Evolutionary conservation across 805 yeast species (phyloP).

Genomic region (Metschnikowia lochheadii): DNA sequence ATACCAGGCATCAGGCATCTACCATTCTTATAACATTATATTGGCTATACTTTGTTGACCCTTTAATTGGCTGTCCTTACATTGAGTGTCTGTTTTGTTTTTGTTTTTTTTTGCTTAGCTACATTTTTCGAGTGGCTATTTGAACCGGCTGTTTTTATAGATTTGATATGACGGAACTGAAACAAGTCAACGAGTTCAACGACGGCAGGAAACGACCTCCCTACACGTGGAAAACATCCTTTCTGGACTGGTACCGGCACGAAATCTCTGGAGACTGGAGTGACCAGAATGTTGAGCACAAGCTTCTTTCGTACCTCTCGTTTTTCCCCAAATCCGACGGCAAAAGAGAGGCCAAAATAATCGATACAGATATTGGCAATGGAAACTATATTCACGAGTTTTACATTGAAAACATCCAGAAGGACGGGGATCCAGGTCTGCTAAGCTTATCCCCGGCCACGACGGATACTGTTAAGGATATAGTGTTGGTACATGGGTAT

Average conservation of each 20-base stretch:
- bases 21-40: too few species aligned
- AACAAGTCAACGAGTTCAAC: conserved; percentile 11
- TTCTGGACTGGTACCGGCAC: conserved; percentile 17
- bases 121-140: too few species aligned
- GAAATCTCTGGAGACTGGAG: conserved; percentile 11
- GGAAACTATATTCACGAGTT: conserved; percentile 74
- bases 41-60: too few species aligned
- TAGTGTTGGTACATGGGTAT: conserved; percentile 86
- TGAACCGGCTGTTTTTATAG: too few species aligned
- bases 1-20: too few species aligned
- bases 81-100: too few species aligned
- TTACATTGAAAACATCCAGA: conserved; percentile 46
- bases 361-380: conserved; percentile 53
- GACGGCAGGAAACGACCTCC: conserved; percentile 15
- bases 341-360: conserved; percentile 41
- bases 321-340: conserved; percentile 54
- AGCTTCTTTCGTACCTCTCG: conserved; percentile 54
- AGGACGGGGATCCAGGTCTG: conserved; percentile 23
- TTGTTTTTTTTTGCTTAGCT: too few species aligned
- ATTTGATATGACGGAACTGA: too few species aligned
- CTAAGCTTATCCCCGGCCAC: conserved; percentile 1
- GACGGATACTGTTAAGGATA: conserved; percentile 33
- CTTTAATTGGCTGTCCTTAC: too few species aligned
- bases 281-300: conserved; percentile 30
- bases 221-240: conserved; percentile 14